Percentiles rank a stretch among this genome's conserved stretches.
These are phyloP conservation scores for Vicia villosa DNA, from an alignment of 306 rosid genomes.

Conservation along the genomic window DNA sequence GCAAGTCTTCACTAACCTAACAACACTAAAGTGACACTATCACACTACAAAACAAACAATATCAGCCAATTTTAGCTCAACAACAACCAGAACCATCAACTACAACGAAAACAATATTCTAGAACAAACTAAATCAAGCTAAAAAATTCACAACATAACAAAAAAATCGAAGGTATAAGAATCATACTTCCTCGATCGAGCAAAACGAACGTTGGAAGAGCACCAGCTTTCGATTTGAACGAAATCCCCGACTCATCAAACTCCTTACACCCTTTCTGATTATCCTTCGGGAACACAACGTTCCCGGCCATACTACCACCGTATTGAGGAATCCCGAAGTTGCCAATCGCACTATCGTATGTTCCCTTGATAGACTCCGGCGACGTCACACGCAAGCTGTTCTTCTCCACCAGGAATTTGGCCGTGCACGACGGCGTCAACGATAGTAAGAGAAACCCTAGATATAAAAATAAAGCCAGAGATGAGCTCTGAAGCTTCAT, in stretches of 20 bases:
- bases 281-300: constrained; percentile 81
- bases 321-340: constrained; percentile 97
- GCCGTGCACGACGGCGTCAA: constrained; percentile 54
- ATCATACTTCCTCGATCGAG: constrained; percentile 93
- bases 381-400: constrained; percentile 88
- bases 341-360: constrained; percentile 91
- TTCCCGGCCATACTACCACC: constrained; percentile 98
- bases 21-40: neutral
- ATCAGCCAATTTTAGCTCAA: constrained; percentile 16
- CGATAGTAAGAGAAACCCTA: constrained; percentile 71
- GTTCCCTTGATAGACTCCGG: constrained; percentile 82
- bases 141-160: neutral
- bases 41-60: constrained; percentile 9
- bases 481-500: constrained; percentile 65
- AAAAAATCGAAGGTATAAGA: neutral
- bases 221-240: constrained; percentile 73
- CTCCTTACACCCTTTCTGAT: constrained; percentile 82
- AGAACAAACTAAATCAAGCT: constrained; percentile 11
- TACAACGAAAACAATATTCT: neutral
- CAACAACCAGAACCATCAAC: constrained; percentile 21
- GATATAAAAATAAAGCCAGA: constrained; percentile 47
- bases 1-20: constrained; percentile 12
- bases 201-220: constrained; percentile 87
- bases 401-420: constrained; percentile 95
- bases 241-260: constrained; percentile 74